phyloP scores from a whole-genome alignment of 176 grass and related monocot species.

The Aegilops longissima region DNA sequence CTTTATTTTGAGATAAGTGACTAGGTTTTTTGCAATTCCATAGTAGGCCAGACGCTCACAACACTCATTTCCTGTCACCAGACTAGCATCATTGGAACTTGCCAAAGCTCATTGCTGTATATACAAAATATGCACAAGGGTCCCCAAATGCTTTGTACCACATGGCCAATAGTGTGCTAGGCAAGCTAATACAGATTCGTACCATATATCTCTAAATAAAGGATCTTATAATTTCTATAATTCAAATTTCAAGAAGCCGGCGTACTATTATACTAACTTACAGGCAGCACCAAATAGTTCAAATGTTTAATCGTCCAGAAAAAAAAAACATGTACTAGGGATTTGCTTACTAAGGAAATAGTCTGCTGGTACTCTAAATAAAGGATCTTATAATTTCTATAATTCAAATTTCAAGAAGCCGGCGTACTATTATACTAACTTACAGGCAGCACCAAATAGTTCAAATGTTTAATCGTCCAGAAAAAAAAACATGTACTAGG shows the following conservation, averaged over 20 bases:
- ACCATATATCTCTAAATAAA: background rate
- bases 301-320: background rate
- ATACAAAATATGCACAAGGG: background rate
- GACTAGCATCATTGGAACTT: slow-evolving; percentile 12
- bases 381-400: background rate
- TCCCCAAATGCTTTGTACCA: background rate
- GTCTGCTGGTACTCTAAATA: background rate
- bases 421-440: background rate
- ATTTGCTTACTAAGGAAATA: background rate
- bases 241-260: background rate
- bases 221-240: background rate
- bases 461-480: background rate
- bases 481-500: background rate
- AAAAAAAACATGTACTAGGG: background rate
- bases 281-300: background rate
- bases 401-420: background rate
- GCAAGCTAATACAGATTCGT: background rate
- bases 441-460: background rate
- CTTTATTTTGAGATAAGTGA: slow-evolving; percentile 74
- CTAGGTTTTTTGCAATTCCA: slow-evolving; percentile 79
- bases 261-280: background rate
- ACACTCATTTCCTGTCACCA: slow-evolving; percentile 70
- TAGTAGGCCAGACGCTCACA: slow-evolving; percentile 92
- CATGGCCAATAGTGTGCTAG: background rate
- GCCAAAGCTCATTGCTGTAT: background rate